Evolutionary conservation across 2,329 filamentous ascomycete species (phyloP), one percentile per base, ranked within the genome.

Genomic region (Penicillium paneum): DNA sequence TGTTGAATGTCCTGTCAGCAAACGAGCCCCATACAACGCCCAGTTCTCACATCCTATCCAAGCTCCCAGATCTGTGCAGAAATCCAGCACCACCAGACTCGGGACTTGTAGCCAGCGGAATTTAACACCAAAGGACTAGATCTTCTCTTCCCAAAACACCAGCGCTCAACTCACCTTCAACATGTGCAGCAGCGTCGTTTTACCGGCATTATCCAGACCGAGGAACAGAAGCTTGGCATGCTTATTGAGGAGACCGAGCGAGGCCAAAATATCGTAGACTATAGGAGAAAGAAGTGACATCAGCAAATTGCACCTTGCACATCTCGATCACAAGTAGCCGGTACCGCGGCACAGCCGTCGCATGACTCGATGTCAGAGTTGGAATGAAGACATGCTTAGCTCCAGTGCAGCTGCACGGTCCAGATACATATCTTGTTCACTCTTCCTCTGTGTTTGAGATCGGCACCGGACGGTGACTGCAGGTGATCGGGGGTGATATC

Each of bases 211-310:
- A 75, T 96, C 91, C 59, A 96, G 87, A 66, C 91, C 91, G 61
- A 96, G 85, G 79, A 96, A 96, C 55, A 96, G 84, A 56, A 96
- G 84, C 84, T 96, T 96, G 70, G 91, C 91, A 76, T 96, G 90
- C 83, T 96, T 96, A 85, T 96, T 96, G 64, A 93, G 81, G 70
- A 96, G 83, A 67, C 91, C 91, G 61, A 96, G 83, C 63, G 86
- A 90, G 69, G 91, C 89, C 69, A 96, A 85, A 67, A 95, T 80
- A 80, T 96, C 90, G 83, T 90, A 96, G 78, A 96, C 91, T 91
- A 64, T 74, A 42, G 29, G 53, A 52, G 7, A 54, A 49, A n/a
- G 12, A 50, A 52, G 29, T 29, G 28, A 45, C 39, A 44, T 59
- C 36, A 62, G 58, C 42, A 53, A 55, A 35, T 15, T 24, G 26